A percentile compares a stretch with the other conserved stretches of the same genome.
These are phyloP conservation scores for Pythium brachiatum DNA, from an alignment of 352 stramenopile genomes.

Conservation along the genomic window DNA sequence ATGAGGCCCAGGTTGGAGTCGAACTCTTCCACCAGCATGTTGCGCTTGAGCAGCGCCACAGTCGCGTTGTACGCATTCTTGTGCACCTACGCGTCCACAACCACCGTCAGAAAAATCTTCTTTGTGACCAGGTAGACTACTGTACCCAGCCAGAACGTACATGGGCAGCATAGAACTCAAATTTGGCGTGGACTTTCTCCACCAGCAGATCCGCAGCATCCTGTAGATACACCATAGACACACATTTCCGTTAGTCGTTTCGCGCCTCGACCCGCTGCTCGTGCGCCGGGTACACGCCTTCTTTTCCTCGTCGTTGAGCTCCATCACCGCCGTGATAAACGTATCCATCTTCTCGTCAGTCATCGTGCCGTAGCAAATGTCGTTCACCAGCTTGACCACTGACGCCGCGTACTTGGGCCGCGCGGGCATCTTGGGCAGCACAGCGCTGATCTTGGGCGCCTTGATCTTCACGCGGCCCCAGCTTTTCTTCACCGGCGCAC, in stretches of 20 bases:
- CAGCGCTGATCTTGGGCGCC: constrained; percentile 65
- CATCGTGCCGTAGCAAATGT: constrained; percentile 75
- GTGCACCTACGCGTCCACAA: constrained; percentile 49
- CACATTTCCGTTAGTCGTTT: not conserved
- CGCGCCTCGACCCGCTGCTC: no score
- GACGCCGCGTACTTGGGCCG: constrained; percentile 53
- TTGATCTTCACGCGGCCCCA: constrained; percentile 77
- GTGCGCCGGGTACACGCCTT: constrained; percentile 36
- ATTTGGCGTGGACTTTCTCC: constrained; percentile 81
- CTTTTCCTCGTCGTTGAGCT: constrained; percentile 62
- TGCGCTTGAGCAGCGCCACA: constrained; percentile 72
- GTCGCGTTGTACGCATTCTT: constrained; percentile 71
- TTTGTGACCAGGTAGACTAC: no score
- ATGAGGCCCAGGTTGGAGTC: constrained; percentile 76
- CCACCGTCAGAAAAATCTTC: not conserved
- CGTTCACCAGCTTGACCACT: constrained; percentile 80
- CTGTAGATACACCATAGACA: constrained; percentile 25
- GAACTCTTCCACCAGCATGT: constrained; percentile 76
- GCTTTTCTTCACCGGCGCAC: constrained; percentile 73
- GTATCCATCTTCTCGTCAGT: constrained; percentile 69
- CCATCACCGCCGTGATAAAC: constrained; percentile 67
- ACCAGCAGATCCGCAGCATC: constrained; percentile 79
- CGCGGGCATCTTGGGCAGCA: constrained; percentile 64
- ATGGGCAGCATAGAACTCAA: constrained; percentile 77
- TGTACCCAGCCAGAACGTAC: constrained; percentile 25